phyloP scores from a whole-genome alignment of 345 rosid genomes.

The Populus nigra region DNA sequence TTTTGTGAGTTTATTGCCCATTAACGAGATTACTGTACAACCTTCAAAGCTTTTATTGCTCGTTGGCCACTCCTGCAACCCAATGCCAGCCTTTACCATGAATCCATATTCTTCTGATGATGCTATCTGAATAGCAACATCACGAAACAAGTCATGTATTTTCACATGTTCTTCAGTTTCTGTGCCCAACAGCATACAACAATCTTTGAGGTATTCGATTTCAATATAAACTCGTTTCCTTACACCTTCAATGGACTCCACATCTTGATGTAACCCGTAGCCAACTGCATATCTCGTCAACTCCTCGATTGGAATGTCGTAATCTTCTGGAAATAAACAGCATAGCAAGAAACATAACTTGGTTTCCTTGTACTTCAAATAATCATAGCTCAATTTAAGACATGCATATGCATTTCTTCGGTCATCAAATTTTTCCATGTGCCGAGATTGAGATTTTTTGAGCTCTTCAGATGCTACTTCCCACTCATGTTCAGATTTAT shows the following conservation, averaged over 20 bases:
- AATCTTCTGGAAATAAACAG: too few relatives aligned
- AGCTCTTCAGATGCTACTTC: too few relatives aligned
- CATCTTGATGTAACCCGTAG: too few relatives aligned
- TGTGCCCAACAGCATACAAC: constrained; percentile 1
- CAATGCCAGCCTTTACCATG: background rate
- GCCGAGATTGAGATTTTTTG: too few relatives aligned
- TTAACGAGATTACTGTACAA: constrained; percentile 5
- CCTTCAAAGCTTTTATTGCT: background rate
- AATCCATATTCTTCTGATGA: background rate
- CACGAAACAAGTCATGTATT: constrained; percentile 20
- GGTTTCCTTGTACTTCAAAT: too few relatives aligned
- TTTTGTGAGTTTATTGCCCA: background rate
- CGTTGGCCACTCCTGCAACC: background rate
- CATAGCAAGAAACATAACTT: too few relatives aligned
- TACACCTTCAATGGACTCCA: background rate
- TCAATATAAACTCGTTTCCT: background rate
- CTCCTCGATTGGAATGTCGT: too few relatives aligned
- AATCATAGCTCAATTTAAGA: too few relatives aligned
- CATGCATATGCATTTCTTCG: too few relatives aligned
- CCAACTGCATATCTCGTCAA: too few relatives aligned
- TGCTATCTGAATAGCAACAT: background rate
- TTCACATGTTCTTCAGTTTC: background rate
- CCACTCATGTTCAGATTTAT: too few relatives aligned
- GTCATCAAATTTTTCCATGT: accelerated
- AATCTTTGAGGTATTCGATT: constrained; percentile 1